Conservation (phyloP, 345 rosid genomes). For the Eucalyptus microcorys region DNA sequence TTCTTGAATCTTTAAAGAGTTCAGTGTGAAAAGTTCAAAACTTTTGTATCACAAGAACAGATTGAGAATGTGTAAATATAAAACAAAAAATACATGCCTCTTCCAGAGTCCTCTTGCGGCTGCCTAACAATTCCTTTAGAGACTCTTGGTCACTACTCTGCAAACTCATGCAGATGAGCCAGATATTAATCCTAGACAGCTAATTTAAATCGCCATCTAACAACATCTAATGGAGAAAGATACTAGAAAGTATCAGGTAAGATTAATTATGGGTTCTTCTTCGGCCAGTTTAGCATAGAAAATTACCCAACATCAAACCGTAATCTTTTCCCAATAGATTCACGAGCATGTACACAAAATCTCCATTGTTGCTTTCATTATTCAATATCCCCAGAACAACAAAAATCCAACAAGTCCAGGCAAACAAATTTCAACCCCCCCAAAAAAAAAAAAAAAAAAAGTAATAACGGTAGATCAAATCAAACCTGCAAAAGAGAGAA, state of each 20-base stretch:
- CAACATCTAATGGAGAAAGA: neutral
- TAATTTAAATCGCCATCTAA: neutral
- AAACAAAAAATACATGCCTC: conserved; percentile 5
- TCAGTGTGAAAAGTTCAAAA: neutral
- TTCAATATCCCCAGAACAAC: neutral
- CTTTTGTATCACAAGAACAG: neutral
- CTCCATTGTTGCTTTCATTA: neutral
- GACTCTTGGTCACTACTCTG: conserved; percentile 65
- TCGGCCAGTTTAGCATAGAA: neutral
- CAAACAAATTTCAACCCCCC: neutral
- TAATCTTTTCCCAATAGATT: neutral
- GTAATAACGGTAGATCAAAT: neutral
- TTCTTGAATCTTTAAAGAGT: conserved; percentile 6
- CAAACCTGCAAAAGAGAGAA: conserved; percentile 53
- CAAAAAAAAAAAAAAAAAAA: neutral
- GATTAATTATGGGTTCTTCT: neutral
- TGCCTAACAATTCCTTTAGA: conserved; percentile 33
- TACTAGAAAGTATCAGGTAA: neutral
- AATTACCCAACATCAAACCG: neutral
- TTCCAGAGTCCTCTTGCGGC: conserved; percentile 10
- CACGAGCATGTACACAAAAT: neutral
- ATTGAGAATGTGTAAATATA: neutral
- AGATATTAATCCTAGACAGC: neutral
- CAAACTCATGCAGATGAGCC: neutral
- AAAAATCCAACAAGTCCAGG: neutral